Evolutionary conservation across 2,329 filamentous ascomycete species (phyloP), one percentile per base, ranked within the genome.

Genomic region (Fusarium sublunatum): DNA sequence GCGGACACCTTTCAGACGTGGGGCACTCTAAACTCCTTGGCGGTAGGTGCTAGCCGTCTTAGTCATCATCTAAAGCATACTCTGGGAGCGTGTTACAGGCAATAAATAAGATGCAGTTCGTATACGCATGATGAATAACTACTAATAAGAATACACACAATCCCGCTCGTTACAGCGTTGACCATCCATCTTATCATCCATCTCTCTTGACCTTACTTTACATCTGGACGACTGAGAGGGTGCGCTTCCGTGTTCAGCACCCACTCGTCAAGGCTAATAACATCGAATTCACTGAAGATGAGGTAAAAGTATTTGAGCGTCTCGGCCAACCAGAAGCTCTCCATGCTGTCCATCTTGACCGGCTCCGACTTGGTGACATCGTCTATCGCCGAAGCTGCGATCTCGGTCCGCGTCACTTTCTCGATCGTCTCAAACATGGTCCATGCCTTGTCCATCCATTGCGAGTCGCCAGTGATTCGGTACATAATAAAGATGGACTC

Each of bases 401-500:
- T 80, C 5, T 82, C 77, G 1, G 89, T 87, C 25, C 81, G 81
- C 11, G 89, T 91, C 67, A 85, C 78, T 67, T 81, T 80, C 54
- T 86, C 79, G 31, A 93, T 81, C 8, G 85, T 82, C 51, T 83
- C 73, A 72, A 92, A 92, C 90, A 93, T 92, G 52, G 80, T 79
- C 90, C 90, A 92, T 2, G 89, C 90, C 71, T 87, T 87, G 55
- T 89, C 83, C 70, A 86, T 86, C 82, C 87, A 90, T 44, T 80
- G 77, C 2, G 80, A 66, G 62, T 91, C 86, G 25, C 89, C 90
- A 0, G 90, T 92, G 56, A 91, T 81, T 54, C 90, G 85, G 74
- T 88, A 91, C 84, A 93, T 87, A 73, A 92, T 85, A 76, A 91
- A 93, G 12, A 93, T 88, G 15, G 88, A 91, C 77, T 93, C 91